These are phyloP conservation scores for Iris pallida DNA, from an alignment of 116 monocot genomes.

Conservation along the genomic window DNA sequence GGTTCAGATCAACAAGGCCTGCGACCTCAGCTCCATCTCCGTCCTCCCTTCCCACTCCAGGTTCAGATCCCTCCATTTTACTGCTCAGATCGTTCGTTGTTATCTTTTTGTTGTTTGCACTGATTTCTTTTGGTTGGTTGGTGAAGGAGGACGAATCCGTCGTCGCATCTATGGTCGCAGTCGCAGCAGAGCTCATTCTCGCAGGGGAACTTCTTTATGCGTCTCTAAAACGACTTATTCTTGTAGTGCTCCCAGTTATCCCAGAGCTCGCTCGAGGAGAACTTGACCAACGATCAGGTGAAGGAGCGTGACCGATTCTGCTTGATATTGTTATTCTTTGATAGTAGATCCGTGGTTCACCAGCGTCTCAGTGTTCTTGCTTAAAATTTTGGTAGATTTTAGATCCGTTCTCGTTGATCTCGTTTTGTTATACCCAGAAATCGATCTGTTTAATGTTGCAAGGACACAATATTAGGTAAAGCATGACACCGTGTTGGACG, in stretches of 20 bases:
- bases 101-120: background rate
- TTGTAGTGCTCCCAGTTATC: slow-evolving; percentile 90
- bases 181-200: slow-evolving; percentile 85
- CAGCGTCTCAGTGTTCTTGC: too few relatives aligned
- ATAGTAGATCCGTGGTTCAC: too few relatives aligned
- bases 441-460: too few relatives aligned
- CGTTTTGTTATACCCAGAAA: too few relatives aligned
- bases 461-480: too few relatives aligned
- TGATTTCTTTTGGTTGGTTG: background rate
- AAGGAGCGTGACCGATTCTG: too few relatives aligned
- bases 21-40: slow-evolving; percentile 93
- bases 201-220: slow-evolving; percentile 66
- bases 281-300: slow-evolving; percentile 51
- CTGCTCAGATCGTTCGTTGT: background rate
- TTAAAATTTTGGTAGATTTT: too few relatives aligned
- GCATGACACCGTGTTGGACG: too few relatives aligned
- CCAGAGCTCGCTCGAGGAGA: slow-evolving; percentile 73
- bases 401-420: too few relatives aligned
- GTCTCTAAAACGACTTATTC: too few relatives aligned
- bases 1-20: slow-evolving; percentile 96
- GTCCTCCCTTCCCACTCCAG: slow-evolving; percentile 87
- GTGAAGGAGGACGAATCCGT: slow-evolving; percentile 38
- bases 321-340: too few relatives aligned
- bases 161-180: slow-evolving; percentile 66
- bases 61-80: slow-evolving; percentile 22